Evolutionary conservation across 495 filamentous ascomycete species (phyloP).

Genomic region (Neohortaea acidophila): DNA sequence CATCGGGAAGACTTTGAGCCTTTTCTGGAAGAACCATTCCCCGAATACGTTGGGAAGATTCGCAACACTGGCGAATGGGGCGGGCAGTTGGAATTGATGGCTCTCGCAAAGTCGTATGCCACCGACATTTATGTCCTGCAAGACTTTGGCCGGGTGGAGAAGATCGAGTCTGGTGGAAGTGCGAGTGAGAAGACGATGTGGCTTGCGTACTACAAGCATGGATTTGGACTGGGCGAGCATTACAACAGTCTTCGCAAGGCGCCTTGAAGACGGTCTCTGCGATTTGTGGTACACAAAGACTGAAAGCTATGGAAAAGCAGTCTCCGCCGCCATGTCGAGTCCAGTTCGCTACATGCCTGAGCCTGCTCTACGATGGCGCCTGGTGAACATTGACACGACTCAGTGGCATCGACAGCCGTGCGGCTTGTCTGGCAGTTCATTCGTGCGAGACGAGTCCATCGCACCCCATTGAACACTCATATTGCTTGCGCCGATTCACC

Average conservation of each 20-base stretch:
- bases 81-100: conserved; percentile 75
- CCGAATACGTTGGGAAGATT: conserved; percentile 59
- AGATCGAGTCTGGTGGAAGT: conserved; percentile 40
- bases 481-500: too few relatives aligned
- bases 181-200: conserved; percentile 48
- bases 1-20: conserved; percentile 46
- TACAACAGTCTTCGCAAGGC: conserved; percentile 70
- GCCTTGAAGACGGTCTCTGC: too few relatives aligned
- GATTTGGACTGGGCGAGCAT: conserved; percentile 86
- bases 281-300: too few relatives aligned
- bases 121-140: conserved; percentile 79
- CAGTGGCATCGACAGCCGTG: too few relatives aligned
- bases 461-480: too few relatives aligned
- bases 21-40: conserved; percentile 73
- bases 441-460: too few relatives aligned
- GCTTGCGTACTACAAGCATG: conserved; percentile 89
- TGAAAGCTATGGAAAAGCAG: too few relatives aligned
- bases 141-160: conserved; percentile 60
- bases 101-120: conserved; percentile 67
- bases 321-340: too few relatives aligned
- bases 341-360: too few relatives aligned
- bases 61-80: conserved; percentile 91
- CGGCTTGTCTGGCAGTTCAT: too few relatives aligned
- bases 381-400: too few relatives aligned
- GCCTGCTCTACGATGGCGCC: too few relatives aligned